Base-by-base conservation (phyloP, 108 stramenopile genomes). In the Nannochloropsis gaditana region DNA sequence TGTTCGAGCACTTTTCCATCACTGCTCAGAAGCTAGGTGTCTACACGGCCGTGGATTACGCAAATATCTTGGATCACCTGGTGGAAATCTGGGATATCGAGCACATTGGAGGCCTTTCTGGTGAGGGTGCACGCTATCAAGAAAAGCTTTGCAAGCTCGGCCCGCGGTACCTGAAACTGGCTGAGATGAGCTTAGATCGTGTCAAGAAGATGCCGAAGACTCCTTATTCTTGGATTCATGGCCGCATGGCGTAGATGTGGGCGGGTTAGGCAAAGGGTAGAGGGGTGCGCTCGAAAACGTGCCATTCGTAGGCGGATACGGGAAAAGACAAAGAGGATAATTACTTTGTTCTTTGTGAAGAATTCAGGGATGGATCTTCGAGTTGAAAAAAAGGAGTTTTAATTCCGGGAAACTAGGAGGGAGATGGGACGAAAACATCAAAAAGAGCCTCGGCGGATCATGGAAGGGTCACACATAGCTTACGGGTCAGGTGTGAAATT, bases 31-130 rank as follows among this genome's bases (percentile, higher is more conserved):
- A 92, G 79, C 91, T 94, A 19, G 94, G 92, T 43, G 95, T 96
- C 9, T 96, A 96, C 89, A 96, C 95, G 42, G 95, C 95, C 41
- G 83, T 96, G n/a, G 95, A 96, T 87, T 96, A 96, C 85, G 95
- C 95, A 5, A 94, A 96, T n/a, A 96, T 96, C 83, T 91, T 96
- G 83, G 87, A 94, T 44, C 94, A 95, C 92, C 85, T 96, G 81
- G 93, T 95, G 80, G 80, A 93, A 11, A 85, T 88, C 83, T 96
- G 95, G 95, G 93, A 94, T 89, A 87, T 96, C 85, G 94, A 93
- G 83, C 84, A 94, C 73, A 81, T 94, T 83, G 93, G 93, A 9
- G 94, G 95, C 42, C 90, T 96, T 41, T 89, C 90, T 5, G 44
- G 85, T 45, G 93, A 93, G 88, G 93, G 91, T 1, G 94, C 94